Conservation (phyloP, 2,329 filamentous ascomycete genomes). For the Cladorrhinum sp. region DNA sequence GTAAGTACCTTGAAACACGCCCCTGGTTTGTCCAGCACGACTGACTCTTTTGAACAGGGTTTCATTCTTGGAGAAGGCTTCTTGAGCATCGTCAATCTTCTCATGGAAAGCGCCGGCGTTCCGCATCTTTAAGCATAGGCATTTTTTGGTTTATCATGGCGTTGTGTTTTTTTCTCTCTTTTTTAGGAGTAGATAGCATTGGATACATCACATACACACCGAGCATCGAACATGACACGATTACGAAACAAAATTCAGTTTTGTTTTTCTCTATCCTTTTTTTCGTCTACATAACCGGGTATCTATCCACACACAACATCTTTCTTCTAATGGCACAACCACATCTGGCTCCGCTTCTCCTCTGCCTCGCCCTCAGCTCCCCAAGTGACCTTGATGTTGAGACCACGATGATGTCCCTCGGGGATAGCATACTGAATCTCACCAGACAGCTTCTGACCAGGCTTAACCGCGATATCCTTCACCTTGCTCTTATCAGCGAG, state of each 20-base stretch:
- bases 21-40: not conserved
- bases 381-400: conserved; percentile 66
- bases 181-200: not conserved
- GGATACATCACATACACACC: not conserved
- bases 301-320: not conserved
- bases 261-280: conserved; percentile 2
- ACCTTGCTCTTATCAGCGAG: conserved; percentile 59
- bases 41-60: conserved; percentile 48
- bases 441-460: conserved; percentile 56
- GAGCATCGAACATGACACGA: not conserved
- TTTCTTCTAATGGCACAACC: conserved; percentile 44
- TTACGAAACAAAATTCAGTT: not conserved
- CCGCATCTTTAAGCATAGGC: conserved; percentile 23
- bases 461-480: conserved; percentile 47
- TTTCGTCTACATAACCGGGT: not conserved
- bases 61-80: conserved; percentile 92
- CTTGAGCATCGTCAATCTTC: conserved; percentile 84
- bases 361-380: conserved; percentile 41
- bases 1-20: conserved; percentile 40
- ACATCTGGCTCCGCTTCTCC: conserved; percentile 45
- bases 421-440: conserved; percentile 68
- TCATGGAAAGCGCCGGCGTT: conserved; percentile 55
- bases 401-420: conserved; percentile 64
- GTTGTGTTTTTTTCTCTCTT: no score
- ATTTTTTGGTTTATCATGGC: not conserved